Base-by-base conservation (phyloP, 805 yeast genomes). In the Candida caryicola region DNA sequence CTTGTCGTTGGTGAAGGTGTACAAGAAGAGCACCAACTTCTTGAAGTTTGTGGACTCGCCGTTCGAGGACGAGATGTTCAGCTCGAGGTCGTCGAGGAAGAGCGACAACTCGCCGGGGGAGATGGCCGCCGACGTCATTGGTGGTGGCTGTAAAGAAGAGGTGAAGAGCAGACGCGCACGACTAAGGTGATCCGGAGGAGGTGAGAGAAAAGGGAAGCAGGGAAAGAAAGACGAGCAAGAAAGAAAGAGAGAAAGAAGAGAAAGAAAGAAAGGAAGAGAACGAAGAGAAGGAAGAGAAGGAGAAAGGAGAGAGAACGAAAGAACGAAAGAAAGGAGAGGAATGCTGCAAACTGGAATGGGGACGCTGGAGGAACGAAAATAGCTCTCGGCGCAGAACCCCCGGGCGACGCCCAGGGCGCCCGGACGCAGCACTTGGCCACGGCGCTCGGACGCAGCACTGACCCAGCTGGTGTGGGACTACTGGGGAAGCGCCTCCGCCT, bases 31-130 rank as follows among this genome's bases (percentile, higher is more conserved):
- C 14, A 55, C 41, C 35, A 68, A 46, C 35, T 59, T 61, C 37
- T 58, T 62, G 48, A 65, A 67, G 46, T 69, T 70, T 8, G 67
- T 56, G 21, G 39, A 37, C 25, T 57, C 60, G 36, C 60, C 64
- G 33, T 50, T 44, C 9, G 25, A 21, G n/a, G n/a, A n/a, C 30
- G 52, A 50, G 33, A 66, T 54, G 38, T 62, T 61, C 23, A 39
- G 45, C 31, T 57, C 55, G 21, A 69, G 59, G 39, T 68, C 74
- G 23, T 54, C 48, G 15, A 69, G 52, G 39, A 69, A 67, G 40
- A 43, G 49, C 6, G 40, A 36, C 29, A 68, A 49, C 33, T 68
- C 73, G 8, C 46, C 40, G 14, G 51, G 36, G 36, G 53, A 43
- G 35, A 64, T 53, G 21, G 28, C 15, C 12, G 37, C 26, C 37